phyloP scores from a whole-genome alignment of 2,329 filamentous ascomycete species.

The Botrytis cinerea region DNA sequence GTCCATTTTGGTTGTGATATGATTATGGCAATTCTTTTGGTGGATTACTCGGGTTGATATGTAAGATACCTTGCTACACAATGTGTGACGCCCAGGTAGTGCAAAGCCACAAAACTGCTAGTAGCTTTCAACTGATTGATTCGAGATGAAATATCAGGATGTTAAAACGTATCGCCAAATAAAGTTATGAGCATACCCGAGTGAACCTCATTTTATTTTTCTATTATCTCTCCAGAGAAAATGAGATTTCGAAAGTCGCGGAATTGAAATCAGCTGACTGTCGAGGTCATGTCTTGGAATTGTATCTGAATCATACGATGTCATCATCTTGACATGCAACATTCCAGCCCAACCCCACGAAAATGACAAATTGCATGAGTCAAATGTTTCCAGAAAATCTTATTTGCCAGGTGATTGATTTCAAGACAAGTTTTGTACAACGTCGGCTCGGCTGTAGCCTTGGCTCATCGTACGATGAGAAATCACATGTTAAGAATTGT shows the following conservation, averaged over 20 bases:
- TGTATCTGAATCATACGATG: conserved; percentile 8
- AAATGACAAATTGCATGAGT: not conserved
- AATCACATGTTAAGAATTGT: not conserved
- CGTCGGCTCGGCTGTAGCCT: not conserved
- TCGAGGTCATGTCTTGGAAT: not conserved
- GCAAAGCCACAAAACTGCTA: not conserved
- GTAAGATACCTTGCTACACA: not conserved
- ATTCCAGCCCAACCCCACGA: not conserved
- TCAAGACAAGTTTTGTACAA: not conserved
- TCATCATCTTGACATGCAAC: not conserved
- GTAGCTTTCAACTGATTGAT: not conserved
- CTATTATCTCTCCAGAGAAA: not conserved
- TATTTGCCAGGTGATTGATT: not conserved
- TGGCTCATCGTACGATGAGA: not conserved
- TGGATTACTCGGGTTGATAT: not conserved
- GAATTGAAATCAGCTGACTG: conserved; percentile 2
- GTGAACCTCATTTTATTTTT: not conserved
- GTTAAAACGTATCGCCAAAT: not conserved
- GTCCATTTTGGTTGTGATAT: conserved; percentile 9
- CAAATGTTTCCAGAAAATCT: not conserved
- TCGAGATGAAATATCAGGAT: not conserved
- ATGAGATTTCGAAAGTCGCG: not conserved
- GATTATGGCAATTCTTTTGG: not conserved
- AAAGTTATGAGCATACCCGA: not conserved
- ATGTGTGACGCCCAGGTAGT: not conserved